phyloP scores from a whole-genome alignment of 352 stramenopile genomes.

The Blastocystis sp. region DNA sequence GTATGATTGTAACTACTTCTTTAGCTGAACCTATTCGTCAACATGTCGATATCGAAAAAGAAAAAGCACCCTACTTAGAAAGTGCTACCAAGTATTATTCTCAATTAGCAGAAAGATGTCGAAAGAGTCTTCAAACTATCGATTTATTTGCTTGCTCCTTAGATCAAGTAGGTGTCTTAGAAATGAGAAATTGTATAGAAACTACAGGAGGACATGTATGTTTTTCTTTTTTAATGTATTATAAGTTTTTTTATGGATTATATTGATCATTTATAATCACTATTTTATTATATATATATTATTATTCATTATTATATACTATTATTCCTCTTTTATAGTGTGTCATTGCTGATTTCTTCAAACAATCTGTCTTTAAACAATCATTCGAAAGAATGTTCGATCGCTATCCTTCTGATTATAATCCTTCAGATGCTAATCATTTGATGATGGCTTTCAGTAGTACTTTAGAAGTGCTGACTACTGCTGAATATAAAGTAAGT shows the following conservation, averaged over 20 bases:
- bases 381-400: slow-evolving; percentile 87
- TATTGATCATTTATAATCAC: too few relatives aligned
- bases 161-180: slow-evolving; percentile 85
- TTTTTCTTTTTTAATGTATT: too few relatives aligned
- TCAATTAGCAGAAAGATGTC: slow-evolving; percentile 68
- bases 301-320: too few relatives aligned
- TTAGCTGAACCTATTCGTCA: slow-evolving; percentile 85
- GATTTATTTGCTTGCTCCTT: slow-evolving; percentile 95
- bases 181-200: slow-evolving; percentile 89
- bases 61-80: slow-evolving; percentile 73
- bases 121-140: slow-evolving; percentile 74
- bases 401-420: slow-evolving; percentile 72
- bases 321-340: too few relatives aligned
- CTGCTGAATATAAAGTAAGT: slow-evolving; percentile 89
- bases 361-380: slow-evolving; percentile 94
- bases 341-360: slow-evolving; percentile 87
- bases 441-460: slow-evolving; percentile 83
- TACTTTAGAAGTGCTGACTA: slow-evolving; percentile 82
- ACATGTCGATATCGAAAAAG: slow-evolving; percentile 50
- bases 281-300: too few relatives aligned
- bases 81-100: slow-evolving; percentile 79
- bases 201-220: slow-evolving; percentile 84
- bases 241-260: too few relatives aligned
- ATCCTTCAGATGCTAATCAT: slow-evolving; percentile 66
- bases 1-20: slow-evolving; percentile 73